A percentile compares a stretch with the other conserved stretches of the same genome.
Evolutionary conservation across 768 basidiomycete genomes (phyloP).

Genomic region (Cystofilobasidium ferigula): DNA sequence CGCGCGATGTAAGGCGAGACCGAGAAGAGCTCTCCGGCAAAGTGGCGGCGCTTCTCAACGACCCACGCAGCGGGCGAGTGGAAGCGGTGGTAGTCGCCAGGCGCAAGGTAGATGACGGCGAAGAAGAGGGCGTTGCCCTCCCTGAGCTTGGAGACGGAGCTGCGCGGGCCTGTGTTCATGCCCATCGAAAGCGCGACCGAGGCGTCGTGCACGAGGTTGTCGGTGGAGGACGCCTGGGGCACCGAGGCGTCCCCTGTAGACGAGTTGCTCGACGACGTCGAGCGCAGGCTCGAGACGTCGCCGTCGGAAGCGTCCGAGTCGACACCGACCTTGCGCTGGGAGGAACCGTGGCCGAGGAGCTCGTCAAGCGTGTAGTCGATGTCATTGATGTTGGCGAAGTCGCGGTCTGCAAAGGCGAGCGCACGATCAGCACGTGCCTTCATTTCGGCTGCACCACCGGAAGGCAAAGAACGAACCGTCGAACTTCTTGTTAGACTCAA

Average conservation of each 20-base stretch:
- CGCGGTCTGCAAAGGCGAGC: constrained; percentile 59
- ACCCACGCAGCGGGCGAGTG: constrained; percentile 95
- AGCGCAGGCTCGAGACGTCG: constrained; percentile 5
- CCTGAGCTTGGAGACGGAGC: constrained; percentile 47
- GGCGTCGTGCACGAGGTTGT: constrained; percentile 55
- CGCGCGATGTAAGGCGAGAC: constrained; percentile 94
- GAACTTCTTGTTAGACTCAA: constrained; percentile 36
- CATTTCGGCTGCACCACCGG: no score
- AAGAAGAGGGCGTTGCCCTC: constrained; percentile 81
- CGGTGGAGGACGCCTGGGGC: constrained; percentile 4
- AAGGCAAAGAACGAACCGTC: no score
- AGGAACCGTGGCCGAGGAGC: constrained; percentile 62
- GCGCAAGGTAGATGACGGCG: constrained; percentile 91
- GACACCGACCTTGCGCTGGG: constrained; percentile 18
- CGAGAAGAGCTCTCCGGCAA: constrained; percentile 91
- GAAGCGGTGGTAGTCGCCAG: constrained; percentile 96
- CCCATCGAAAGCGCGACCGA: constrained; percentile 67
- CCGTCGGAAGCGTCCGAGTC: constrained; percentile 14
- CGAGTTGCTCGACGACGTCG: constrained; percentile 12
- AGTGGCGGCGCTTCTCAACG: constrained; percentile 87
- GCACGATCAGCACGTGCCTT: not conserved
- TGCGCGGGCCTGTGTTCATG: constrained; percentile 33
- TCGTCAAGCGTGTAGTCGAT: constrained; percentile 90
- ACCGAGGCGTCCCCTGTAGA: constrained; percentile 20
- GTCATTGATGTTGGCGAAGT: constrained; percentile 94